Evolutionary conservation across 2,329 filamentous ascomycete genomes (phyloP).

Genomic region (Aspergillus unguis): DNA sequence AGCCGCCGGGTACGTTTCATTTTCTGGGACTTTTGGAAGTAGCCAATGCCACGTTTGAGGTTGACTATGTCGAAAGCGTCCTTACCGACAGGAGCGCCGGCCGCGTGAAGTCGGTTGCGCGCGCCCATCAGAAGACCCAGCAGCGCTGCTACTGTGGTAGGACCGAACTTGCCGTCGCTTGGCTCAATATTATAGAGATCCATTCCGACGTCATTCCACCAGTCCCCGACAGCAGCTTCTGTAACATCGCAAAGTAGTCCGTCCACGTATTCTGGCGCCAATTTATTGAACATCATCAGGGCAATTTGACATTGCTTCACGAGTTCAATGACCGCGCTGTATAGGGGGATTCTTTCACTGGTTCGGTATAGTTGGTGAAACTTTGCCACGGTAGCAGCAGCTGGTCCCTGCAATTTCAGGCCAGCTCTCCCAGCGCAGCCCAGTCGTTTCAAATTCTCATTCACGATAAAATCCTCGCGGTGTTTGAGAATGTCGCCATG

Average conservation of each 20-base stretch:
- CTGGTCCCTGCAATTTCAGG: conserved; percentile 73
- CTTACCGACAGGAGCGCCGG: conserved; percentile 78
- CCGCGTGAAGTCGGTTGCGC: conserved; percentile 81
- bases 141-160: conserved; percentile 83
- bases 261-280: conserved; percentile 86
- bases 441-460: conserved; percentile 87
- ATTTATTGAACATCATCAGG: conserved; percentile 78
- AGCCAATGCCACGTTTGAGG: conserved; percentile 77
- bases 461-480: conserved; percentile 82
- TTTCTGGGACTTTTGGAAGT: conserved; percentile 88
- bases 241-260: conserved; percentile 91
- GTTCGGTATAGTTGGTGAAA: conserved; percentile 88
- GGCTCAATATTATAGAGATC: conserved; percentile 93
- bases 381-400: conserved; percentile 79
- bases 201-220: conserved; percentile 92
- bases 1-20: conserved; percentile 73
- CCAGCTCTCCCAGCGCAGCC: conserved; percentile 89
- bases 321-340: conserved; percentile 77
- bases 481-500: conserved; percentile 80
- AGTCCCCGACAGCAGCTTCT: conserved; percentile 83
- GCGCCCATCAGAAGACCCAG: conserved; percentile 86
- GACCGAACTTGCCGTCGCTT: conserved; percentile 85
- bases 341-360: conserved; percentile 75
- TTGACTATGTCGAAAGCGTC: conserved; percentile 83
- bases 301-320: conserved; percentile 90